A percentile compares a stretch with the other conserved stretches of the same genome.
phyloP scores from a whole-genome alignment of 1,139 yeast genomes.

The Insectozyma bohioensis region DNA sequence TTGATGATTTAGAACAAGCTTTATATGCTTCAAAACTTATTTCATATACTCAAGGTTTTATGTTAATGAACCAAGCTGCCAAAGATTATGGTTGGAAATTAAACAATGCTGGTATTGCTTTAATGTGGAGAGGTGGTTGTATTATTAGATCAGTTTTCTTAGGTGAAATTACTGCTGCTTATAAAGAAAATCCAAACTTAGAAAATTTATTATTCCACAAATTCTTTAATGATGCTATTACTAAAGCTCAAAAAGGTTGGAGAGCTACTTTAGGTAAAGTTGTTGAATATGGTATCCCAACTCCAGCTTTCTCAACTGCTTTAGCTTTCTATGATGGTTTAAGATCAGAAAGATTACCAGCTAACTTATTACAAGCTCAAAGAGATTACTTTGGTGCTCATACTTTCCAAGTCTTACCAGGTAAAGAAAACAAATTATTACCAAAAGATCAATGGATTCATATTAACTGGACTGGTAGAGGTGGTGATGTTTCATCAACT shows the following conservation, averaged over 20 bases:
- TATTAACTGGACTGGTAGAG: slow-evolving; percentile 99
- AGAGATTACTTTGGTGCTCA: slow-evolving; percentile 99
- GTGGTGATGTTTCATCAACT: slow-evolving; percentile 95
- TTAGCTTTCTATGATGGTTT: slow-evolving; percentile 98
- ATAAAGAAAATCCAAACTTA: slow-evolving; percentile 87
- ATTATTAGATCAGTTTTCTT: slow-evolving; percentile 98
- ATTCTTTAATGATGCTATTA: slow-evolving; percentile 88
- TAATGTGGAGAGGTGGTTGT: slow-evolving; percentile 99
- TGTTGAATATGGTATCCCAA: slow-evolving; percentile 85
- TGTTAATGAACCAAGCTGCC: slow-evolving; percentile 98
- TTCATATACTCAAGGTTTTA: slow-evolving; percentile 99
- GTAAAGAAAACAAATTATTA: slow-evolving; percentile 69
- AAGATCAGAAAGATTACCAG: slow-evolving; percentile 94
- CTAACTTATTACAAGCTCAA: slow-evolving; percentile 98
- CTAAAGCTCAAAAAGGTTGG: slow-evolving; percentile 96
- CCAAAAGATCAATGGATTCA: slow-evolving; percentile 86
- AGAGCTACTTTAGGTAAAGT: slow-evolving; percentile 82
- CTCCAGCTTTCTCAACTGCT: slow-evolving; percentile 97
- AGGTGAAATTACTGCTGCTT: slow-evolving; percentile 95
- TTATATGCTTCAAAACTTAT: slow-evolving; percentile 97
- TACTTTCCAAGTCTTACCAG: slow-evolving; percentile 94
- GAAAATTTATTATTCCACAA: slow-evolving; percentile 95
- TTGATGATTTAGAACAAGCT: slow-evolving; percentile 96
- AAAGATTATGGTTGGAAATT: slow-evolving; percentile 95
- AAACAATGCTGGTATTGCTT: slow-evolving; percentile 97